phyloP scores from a whole-genome alignment of 805 yeast species.

The Citeromyces matritensis region DNA sequence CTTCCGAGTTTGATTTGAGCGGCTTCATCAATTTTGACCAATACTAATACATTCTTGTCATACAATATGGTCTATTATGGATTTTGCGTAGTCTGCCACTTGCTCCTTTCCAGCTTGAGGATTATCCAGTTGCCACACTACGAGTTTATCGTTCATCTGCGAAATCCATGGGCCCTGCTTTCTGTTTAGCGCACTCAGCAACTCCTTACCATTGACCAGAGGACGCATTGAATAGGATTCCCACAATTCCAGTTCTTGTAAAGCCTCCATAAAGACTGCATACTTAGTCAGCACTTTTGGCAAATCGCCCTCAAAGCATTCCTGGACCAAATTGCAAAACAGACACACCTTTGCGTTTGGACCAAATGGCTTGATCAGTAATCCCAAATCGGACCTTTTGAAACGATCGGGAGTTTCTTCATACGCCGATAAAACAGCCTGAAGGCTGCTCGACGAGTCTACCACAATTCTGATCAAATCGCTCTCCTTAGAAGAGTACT shows the following conservation, averaged over 20 bases:
- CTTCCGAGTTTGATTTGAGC: no score
- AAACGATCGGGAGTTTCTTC: constrained; percentile 7
- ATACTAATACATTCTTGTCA: no score
- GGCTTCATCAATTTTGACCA: no score
- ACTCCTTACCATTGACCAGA: constrained; percentile 60
- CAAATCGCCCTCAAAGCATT: constrained; percentile 7
- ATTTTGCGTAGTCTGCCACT: constrained; percentile 26
- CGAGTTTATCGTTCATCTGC: constrained; percentile 31
- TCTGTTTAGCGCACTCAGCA: constrained; percentile 30
- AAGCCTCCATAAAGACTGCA: constrained; percentile 14
- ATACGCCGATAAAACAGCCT: constrained; percentile 11
- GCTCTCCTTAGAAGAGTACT: constrained; percentile 42
- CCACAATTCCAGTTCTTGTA: constrained; percentile 19
- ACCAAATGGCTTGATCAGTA: constrained; percentile 36
- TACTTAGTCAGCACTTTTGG: constrained; percentile 11
- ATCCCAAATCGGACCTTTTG: constrained; percentile 45
- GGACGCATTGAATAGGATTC: constrained; percentile 41
- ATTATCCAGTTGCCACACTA: constrained; percentile 68
- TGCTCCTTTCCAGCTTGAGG: constrained; percentile 41
- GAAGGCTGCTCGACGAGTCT: constrained; percentile 12
- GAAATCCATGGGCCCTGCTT: constrained; percentile 88
- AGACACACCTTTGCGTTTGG: constrained; percentile 30
- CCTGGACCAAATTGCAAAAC: constrained; percentile 7
- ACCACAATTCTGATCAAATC: constrained; percentile 32
- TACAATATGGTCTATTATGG: background rate